These are phyloP conservation scores for Hypoxylon perforatum DNA, from an alignment of 495 filamentous ascomycete genomes.

Conservation along the genomic window DNA sequence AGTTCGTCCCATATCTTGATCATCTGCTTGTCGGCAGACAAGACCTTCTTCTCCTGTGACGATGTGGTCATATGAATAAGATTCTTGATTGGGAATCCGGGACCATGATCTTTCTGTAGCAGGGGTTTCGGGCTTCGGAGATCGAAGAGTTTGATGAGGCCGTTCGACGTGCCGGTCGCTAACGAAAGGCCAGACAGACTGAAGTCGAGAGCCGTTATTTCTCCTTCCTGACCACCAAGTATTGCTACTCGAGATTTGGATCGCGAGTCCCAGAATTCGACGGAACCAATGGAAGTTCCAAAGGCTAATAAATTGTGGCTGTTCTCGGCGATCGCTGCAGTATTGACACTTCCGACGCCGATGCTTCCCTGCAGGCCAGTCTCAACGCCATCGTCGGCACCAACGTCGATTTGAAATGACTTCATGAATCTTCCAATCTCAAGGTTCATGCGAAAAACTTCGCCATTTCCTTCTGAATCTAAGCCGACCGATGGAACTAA, in stretches of 20 bases:
- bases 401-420: slow-evolving; percentile 80
- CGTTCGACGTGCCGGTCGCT: slow-evolving; percentile 87
- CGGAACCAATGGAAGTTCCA: slow-evolving; percentile 93
- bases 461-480: slow-evolving; percentile 80
- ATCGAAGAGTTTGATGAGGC: slow-evolving; percentile 93
- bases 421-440: slow-evolving; percentile 92
- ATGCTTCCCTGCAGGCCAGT: slow-evolving; percentile 85
- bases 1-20: slow-evolving; percentile 96
- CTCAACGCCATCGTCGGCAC: slow-evolving; percentile 77
- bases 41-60: slow-evolving; percentile 83
- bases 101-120: slow-evolving; percentile 93
- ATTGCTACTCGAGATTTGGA: slow-evolving; percentile 83
- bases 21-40: slow-evolving; percentile 92
- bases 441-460: slow-evolving; percentile 92
- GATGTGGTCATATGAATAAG: slow-evolving; percentile 85
- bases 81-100: slow-evolving; percentile 88
- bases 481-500: slow-evolving; percentile 89
- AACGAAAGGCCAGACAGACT: slow-evolving; percentile 84
- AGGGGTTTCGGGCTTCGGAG: slow-evolving; percentile 87
- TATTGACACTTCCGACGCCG: slow-evolving; percentile 84
- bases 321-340: slow-evolving; percentile 86
- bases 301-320: slow-evolving; percentile 94
- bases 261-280: slow-evolving; percentile 95
- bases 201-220: slow-evolving; percentile 90
- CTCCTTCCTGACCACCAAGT: slow-evolving; percentile 71